Evolutionary conservation across 352 stramenopile species (phyloP).

Genomic region (Phytophthora gonapodyides): DNA sequence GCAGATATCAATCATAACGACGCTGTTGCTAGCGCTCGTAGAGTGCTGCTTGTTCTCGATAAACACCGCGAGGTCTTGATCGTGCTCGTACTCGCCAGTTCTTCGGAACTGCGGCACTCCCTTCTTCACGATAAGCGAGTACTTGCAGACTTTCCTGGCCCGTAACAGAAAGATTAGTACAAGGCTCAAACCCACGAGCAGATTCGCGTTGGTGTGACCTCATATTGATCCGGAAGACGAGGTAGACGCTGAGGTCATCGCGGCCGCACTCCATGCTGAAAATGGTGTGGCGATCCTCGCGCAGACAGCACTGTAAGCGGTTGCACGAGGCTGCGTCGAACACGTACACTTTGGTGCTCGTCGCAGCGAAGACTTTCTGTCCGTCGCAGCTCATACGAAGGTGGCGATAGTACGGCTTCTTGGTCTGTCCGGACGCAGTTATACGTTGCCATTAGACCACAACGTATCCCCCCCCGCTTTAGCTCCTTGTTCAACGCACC

Average conservation of each 20-base stretch:
- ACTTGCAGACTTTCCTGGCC: constrained; percentile 40
- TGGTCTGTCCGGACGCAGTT: constrained; percentile 15
- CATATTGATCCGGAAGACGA: constrained; percentile 34
- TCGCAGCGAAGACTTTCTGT: constrained; percentile 41
- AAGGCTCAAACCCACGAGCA: neutral
- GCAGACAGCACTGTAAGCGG: constrained; percentile 34
- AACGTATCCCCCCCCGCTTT: too few species aligned
- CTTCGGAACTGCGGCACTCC: constrained; percentile 33
- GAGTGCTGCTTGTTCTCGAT: constrained; percentile 15
- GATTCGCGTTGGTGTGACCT: constrained; percentile 21
- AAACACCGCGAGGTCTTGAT: constrained; percentile 38
- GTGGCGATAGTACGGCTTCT: constrained; percentile 43
- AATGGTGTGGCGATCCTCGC: constrained; percentile 28
- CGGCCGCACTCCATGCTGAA: constrained; percentile 38
- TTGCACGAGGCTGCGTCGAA: constrained; percentile 44
- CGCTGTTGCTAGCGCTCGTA: constrained; percentile 1
- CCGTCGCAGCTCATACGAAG: constrained; percentile 40
- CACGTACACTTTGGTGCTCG: constrained; percentile 34
- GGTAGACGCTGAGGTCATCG: constrained; percentile 36
- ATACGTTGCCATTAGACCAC: neutral
- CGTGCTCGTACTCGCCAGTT: constrained; percentile 30
- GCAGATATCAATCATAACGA: constrained; percentile 41
- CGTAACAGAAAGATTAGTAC: neutral
- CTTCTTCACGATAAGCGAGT: constrained; percentile 33
- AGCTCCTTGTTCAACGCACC: constrained; percentile 15